These are phyloP conservation scores for Globisporangium heterothallicum DNA, from an alignment of 352 stramenopile species.

Conservation along the genomic window DNA sequence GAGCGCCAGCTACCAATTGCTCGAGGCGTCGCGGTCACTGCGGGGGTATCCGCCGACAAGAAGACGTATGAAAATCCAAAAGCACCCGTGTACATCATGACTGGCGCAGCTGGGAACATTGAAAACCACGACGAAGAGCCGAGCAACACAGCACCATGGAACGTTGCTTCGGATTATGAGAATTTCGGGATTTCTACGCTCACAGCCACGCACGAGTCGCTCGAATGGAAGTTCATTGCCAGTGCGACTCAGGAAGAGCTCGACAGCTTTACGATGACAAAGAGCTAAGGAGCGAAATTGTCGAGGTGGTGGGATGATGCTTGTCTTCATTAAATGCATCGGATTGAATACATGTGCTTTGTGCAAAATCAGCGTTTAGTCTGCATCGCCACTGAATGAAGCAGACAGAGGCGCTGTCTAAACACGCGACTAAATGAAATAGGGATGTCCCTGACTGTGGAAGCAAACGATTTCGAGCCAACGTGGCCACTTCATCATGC, in stretches of 20 bases:
- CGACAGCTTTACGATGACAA: slow-evolving; percentile 15
- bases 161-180: slow-evolving; percentile 30
- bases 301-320: no score
- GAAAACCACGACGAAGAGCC: slow-evolving; percentile 29
- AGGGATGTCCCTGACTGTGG: no score
- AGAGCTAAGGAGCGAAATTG: slow-evolving; percentile 5
- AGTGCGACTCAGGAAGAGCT: slow-evolving; percentile 12
- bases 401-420: no score
- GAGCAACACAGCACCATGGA: slow-evolving; percentile 30
- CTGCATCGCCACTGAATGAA: no score
- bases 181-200: slow-evolving; percentile 46
- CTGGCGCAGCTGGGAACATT: slow-evolving; percentile 50
- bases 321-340: no score
- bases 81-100: slow-evolving; percentile 65
- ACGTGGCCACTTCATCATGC: no score
- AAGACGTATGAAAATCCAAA: slow-evolving; percentile 53
- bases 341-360: no score
- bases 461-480: no score
- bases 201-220: slow-evolving; percentile 13
- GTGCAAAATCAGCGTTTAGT: no score
- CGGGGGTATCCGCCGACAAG: slow-evolving; percentile 42
- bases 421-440: no score
- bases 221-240: slow-evolving; percentile 28
- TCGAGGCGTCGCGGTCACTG: slow-evolving; percentile 29
- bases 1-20: slow-evolving; percentile 64